These are phyloP conservation scores for Spirogloea muscicola DNA, from an alignment of 139 green algal species.

Conservation along the genomic window DNA sequence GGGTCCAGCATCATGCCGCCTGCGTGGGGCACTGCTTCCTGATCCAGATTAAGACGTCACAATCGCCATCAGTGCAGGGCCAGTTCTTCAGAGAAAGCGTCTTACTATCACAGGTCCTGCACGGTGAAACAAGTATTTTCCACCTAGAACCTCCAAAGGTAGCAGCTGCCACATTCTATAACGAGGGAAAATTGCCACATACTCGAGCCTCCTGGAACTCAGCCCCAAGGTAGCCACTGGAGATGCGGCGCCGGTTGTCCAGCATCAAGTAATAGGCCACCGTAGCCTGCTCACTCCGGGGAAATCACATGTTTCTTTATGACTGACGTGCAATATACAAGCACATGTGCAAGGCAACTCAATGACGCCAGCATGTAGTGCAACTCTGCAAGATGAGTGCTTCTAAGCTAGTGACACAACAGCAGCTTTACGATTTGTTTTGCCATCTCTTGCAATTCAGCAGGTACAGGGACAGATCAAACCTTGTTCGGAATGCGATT, in stretches of 20 bases:
- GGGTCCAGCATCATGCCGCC: neutral
- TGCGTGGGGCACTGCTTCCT: neutral
- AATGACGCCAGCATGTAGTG: too few relatives aligned
- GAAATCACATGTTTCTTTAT: too few relatives aligned
- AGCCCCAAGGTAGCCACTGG: slow-evolving; percentile 39
- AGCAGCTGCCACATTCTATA: neutral
- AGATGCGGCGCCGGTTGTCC: slow-evolving; percentile 46
- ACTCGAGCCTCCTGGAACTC: slow-evolving; percentile 37
- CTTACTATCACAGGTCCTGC: neutral
- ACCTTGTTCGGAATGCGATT: slow-evolving; percentile 79
- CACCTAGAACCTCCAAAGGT: neutral
- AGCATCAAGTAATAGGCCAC: slow-evolving; percentile 94
- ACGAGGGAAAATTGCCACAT: neutral
- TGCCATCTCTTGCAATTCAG: too few relatives aligned
- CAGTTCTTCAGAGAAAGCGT: neutral
- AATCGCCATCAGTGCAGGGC: neutral
- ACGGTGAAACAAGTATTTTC: neutral
- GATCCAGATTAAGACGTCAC: neutral
- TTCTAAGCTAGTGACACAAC: too few relatives aligned
- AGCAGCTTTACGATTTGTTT: too few relatives aligned
- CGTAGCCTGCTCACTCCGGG: too few relatives aligned
- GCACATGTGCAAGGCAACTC: too few relatives aligned
- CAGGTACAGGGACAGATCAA: too few relatives aligned
- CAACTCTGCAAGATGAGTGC: too few relatives aligned
- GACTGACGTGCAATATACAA: too few relatives aligned